phyloP scores from a whole-genome alignment of 169 alveolate genomes.

The Eimeria falciformis region DNA sequence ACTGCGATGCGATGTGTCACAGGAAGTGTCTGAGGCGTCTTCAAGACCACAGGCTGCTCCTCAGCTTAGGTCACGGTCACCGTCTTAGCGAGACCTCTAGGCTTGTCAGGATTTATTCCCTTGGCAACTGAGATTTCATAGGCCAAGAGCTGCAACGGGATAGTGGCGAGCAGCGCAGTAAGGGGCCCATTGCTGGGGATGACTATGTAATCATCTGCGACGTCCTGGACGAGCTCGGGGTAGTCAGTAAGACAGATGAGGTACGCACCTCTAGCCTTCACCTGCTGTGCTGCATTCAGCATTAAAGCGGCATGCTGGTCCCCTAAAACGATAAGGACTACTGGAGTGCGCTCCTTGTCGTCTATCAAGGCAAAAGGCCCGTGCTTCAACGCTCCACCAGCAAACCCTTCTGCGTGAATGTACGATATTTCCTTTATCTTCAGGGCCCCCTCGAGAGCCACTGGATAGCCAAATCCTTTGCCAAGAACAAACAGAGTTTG shows the following conservation, averaged over 20 bases:
- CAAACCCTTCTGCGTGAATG: slow-evolving; percentile 97
- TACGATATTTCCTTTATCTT: slow-evolving; percentile 97
- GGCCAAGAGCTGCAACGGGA: slow-evolving; percentile 81
- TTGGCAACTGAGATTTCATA: slow-evolving; percentile 79
- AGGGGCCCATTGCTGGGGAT: slow-evolving; percentile 78
- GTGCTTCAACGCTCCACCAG: slow-evolving; percentile 97
- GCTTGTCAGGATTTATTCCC: slow-evolving; percentile 87
- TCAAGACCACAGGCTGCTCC: not conserved
- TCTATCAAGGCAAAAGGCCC: slow-evolving; percentile 97
- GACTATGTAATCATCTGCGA: slow-evolving; percentile 88
- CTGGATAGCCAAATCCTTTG: slow-evolving; percentile 94
- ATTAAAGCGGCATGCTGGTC: slow-evolving; percentile 91
- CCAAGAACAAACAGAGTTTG: slow-evolving; percentile 84
- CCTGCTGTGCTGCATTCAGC: slow-evolving; percentile 93
- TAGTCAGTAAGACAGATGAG: slow-evolving; percentile 93
- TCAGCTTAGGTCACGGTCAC: slow-evolving; percentile 82
- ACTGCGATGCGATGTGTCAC: not conserved
- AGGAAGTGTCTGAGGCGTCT: slow-evolving; percentile 8
- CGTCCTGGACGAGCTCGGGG: slow-evolving; percentile 85
- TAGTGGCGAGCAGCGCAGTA: slow-evolving; percentile 78
- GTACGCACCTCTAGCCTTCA: slow-evolving; percentile 95
- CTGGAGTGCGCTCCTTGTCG: slow-evolving; percentile 81
- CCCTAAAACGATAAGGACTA: slow-evolving; percentile 91
- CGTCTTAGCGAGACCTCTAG: slow-evolving; percentile 86
- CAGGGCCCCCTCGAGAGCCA: slow-evolving; percentile 98